Percentiles rank a stretch among this genome's conserved stretches.
phyloP scores from a whole-genome alignment of 2,329 filamentous ascomycete genomes.

The Ophiocordyceps australis region DNA sequence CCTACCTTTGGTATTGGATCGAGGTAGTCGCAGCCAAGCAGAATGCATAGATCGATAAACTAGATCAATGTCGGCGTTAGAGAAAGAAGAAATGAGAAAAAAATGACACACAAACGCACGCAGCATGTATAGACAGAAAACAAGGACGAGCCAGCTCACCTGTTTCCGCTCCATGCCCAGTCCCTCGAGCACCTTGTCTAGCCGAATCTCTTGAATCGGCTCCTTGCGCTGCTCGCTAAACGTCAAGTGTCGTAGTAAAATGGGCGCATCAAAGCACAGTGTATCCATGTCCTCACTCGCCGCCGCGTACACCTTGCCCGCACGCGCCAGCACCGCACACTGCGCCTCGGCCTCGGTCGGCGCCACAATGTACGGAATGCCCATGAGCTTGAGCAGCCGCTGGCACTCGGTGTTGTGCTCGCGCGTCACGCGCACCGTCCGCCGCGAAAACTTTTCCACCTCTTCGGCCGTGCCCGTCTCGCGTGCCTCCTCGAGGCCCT shows the following conservation, averaged over 20 bases:
- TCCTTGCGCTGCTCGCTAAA: constrained; percentile 97
- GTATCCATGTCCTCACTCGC: constrained; percentile 99
- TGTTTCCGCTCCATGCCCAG: constrained; percentile 75
- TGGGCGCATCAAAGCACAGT: constrained; percentile 82
- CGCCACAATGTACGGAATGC: constrained; percentile 84
- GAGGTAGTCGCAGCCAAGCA: constrained; percentile 94
- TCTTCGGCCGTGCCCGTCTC: constrained; percentile 94
- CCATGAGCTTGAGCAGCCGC: constrained; percentile 81
- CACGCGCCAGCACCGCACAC: constrained; percentile 74
- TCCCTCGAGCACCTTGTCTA: constrained; percentile 74
- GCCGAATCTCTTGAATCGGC: constrained; percentile 85
- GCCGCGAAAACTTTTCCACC: constrained; percentile 90
- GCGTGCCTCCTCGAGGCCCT: constrained; percentile 84
- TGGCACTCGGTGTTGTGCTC: constrained; percentile 97
- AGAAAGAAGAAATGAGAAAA: constrained; percentile 2
- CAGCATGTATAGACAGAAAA: not conserved
- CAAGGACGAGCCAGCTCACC: constrained; percentile 24
- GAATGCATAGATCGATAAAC: constrained; percentile 96
- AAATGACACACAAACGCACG: not conserved
- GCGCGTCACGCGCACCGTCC: constrained; percentile 85
- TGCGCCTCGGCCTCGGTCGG: constrained; percentile 96
- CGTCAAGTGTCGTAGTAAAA: constrained; percentile 80
- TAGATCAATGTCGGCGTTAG: too few species aligned
- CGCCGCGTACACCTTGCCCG: constrained; percentile 90
- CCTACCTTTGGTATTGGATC: constrained; percentile 93